These are phyloP conservation scores for Magnaporthiopsis incrustans DNA, from an alignment of 2,329 filamentous ascomycete species.

Conservation along the genomic window DNA sequence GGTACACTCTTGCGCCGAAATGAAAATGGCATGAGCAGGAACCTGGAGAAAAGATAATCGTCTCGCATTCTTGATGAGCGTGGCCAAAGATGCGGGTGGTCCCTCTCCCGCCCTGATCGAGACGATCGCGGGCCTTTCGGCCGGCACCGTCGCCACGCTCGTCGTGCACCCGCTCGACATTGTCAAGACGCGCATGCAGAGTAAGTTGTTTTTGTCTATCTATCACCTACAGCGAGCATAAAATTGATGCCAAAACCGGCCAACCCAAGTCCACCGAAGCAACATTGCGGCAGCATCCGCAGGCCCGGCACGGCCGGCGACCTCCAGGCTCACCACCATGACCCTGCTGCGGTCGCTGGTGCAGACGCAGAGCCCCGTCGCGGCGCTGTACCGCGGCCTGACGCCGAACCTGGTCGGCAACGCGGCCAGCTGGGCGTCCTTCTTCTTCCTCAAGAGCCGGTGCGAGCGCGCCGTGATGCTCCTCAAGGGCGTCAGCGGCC, in stretches of 20 bases:
- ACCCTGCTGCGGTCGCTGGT: slow-evolving; percentile 43
- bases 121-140: slow-evolving; percentile 81
- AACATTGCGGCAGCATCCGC: slow-evolving; percentile 17
- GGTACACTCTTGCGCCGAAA: neutral
- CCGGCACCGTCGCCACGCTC: slow-evolving; percentile 78
- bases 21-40: neutral
- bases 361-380: slow-evolving; percentile 44
- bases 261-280: slow-evolving; percentile 40
- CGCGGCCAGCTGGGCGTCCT: slow-evolving; percentile 81
- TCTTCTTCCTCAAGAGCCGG: slow-evolving; percentile 70
- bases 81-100: slow-evolving; percentile 41
- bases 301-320: slow-evolving; percentile 12
- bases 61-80: slow-evolving; percentile 34
- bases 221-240: too few species aligned
- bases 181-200: slow-evolving; percentile 91
- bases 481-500: slow-evolving; percentile 18
- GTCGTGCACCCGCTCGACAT: slow-evolving; percentile 89
- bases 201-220: slow-evolving; percentile 33
- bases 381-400: slow-evolving; percentile 79
- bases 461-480: slow-evolving; percentile 39
- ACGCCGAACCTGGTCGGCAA: slow-evolving; percentile 89
- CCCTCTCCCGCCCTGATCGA: slow-evolving; percentile 75
- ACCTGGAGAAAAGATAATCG: neutral
- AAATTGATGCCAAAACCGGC: neutral
- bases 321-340: slow-evolving; percentile 36